Evolutionary conservation across 2,329 filamentous ascomycete genomes (phyloP).

Genomic region (Coniochaeta sp.): DNA sequence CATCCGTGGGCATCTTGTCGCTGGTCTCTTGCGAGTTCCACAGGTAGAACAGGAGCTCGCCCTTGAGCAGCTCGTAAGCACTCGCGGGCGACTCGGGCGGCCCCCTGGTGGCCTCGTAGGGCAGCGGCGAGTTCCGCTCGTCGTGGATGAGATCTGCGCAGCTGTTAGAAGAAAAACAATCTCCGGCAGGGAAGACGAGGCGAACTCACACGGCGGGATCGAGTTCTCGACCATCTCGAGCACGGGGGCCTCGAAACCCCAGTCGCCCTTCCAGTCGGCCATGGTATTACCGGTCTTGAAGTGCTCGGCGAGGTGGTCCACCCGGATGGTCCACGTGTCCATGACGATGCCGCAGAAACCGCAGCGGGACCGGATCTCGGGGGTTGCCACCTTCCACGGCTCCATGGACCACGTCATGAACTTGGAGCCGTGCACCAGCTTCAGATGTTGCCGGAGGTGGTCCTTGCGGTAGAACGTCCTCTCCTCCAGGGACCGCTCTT

Average conservation of each 20-base stretch:
- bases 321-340: conserved; percentile 52
- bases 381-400: conserved; percentile 51
- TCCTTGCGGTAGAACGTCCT: conserved; percentile 62
- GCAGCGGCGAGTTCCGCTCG: conserved; percentile 50
- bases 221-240: conserved; percentile 59
- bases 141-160: conserved; percentile 55
- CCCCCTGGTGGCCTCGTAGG: conserved; percentile 40
- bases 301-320: conserved; percentile 60
- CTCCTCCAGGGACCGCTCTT: conserved; percentile 55
- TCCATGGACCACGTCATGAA: conserved; percentile 58
- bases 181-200: conserved; percentile 13
- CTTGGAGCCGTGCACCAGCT: conserved; percentile 56
- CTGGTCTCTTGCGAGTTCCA: conserved; percentile 34
- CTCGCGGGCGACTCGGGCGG: conserved; percentile 41
- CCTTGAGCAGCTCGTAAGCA: conserved; percentile 55
- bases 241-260: conserved; percentile 57
- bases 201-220: conserved; percentile 54
- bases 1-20: conserved; percentile 36
- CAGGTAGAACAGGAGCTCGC: conserved; percentile 47
- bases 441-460: conserved; percentile 58
- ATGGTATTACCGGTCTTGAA: conserved; percentile 61
- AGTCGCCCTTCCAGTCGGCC: conserved; percentile 64
- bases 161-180: conserved; percentile 11
- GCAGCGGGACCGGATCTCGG: conserved; percentile 55
- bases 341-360: conserved; percentile 59